phyloP scores from a whole-genome alignment of 2,329 filamentous ascomycete genomes.

The Cyanodermella asteris region DNA sequence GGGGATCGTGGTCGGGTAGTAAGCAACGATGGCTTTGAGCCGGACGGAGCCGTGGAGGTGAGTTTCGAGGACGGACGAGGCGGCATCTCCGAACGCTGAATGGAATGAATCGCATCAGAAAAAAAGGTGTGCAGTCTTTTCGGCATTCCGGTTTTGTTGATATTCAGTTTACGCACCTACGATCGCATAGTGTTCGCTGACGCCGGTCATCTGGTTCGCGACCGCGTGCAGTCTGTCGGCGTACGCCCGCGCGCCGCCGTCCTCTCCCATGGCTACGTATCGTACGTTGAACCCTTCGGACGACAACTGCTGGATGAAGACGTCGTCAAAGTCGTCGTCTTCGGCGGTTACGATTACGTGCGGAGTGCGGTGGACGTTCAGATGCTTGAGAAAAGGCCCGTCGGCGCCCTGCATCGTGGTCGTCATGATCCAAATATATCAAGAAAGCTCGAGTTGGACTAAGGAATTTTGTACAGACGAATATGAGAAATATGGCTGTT shows the following conservation, averaged over 20 bases:
- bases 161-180: slow-evolving; percentile 25
- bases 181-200: slow-evolving; percentile 38
- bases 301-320: slow-evolving; percentile 31
- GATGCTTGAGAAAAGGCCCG: not conserved
- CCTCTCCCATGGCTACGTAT: slow-evolving; percentile 31
- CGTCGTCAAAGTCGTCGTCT: slow-evolving; percentile 26
- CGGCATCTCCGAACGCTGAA: slow-evolving; percentile 39
- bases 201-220: slow-evolving; percentile 29
- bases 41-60: slow-evolving; percentile 34
- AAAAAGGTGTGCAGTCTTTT: slow-evolving; percentile 1
- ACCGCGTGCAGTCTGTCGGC: slow-evolving; percentile 27
- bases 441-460: too few relatives aligned
- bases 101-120: slow-evolving; percentile 1
- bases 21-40: slow-evolving; percentile 37
- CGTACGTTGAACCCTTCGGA: slow-evolving; percentile 38
- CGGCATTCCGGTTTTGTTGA: not conserved
- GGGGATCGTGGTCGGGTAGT: slow-evolving; percentile 39
- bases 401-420: slow-evolving; percentile 1
- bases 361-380: not conserved
- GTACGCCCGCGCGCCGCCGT: slow-evolving; percentile 28
- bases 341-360: slow-evolving; percentile 2
- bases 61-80: slow-evolving; percentile 34
- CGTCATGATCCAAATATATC: too few relatives aligned
- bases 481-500: too few relatives aligned
- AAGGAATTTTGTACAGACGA: too few relatives aligned